Evolutionary conservation across 164 flowering plant species (phyloP).

Genomic region (Vitis rupestris): DNA sequence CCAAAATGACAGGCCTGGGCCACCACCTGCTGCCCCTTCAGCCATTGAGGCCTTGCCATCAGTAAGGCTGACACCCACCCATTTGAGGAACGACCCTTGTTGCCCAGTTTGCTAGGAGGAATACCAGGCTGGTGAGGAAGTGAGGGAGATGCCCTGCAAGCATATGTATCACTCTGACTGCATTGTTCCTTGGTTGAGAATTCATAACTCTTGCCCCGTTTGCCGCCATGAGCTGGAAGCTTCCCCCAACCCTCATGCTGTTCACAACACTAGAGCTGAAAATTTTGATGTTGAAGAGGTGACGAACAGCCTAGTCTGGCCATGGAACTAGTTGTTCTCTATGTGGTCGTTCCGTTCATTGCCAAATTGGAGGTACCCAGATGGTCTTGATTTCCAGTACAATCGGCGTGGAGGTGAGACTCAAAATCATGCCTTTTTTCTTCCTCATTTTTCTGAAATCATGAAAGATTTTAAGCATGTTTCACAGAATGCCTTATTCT

Average conservation of each 20-base stretch:
- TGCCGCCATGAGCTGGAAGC: constrained; percentile 37
- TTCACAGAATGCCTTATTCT: neutral
- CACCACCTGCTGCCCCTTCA: constrained; percentile 26
- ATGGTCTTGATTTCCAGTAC: neutral
- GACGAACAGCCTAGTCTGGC: constrained; percentile 11
- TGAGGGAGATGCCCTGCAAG: constrained; percentile 40
- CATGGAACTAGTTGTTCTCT: constrained; percentile 17
- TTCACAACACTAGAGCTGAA: neutral
- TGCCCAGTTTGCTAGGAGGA: constrained; percentile 55
- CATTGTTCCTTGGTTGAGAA: constrained; percentile 46
- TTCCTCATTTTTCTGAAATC: neutral
- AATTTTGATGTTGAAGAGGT: constrained; percentile 12
- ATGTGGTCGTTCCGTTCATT: constrained; percentile 21
- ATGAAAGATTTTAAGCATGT: neutral
- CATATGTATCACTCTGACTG: constrained; percentile 54
- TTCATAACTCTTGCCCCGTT: constrained; percentile 48
- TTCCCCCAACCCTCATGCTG: neutral
- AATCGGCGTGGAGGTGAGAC: neutral
- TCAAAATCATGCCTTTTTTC: neutral
- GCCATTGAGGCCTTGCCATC: constrained; percentile 34
- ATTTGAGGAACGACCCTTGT: constrained; percentile 17
- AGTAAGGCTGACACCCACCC: constrained; percentile 21
- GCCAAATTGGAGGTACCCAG: constrained; percentile 9
- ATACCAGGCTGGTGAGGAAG: constrained; percentile 33
- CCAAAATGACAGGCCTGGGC: constrained; percentile 24